Base-by-base conservation (phyloP, 192 early-diverging fungal genomes). In the Diversispora epigaea region DNA sequence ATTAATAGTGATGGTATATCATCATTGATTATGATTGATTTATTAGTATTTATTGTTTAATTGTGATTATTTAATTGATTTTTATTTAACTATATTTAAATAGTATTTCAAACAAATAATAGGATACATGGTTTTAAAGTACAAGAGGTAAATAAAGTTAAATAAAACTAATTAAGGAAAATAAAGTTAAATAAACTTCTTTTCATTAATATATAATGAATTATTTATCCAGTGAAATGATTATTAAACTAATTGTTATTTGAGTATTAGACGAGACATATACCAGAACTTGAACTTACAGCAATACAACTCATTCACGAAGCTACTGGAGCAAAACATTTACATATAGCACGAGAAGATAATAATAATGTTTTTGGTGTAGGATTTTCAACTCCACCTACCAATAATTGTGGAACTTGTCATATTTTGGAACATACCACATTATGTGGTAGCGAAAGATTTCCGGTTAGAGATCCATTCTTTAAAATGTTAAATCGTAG, bases 401-500 rank as follows among this genome's bases (percentile, higher is more conserved):
- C 70, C 7, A 91, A 95, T 78, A 91, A 87, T 75, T 91, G 94
- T 19, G 96, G 96, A 4, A 91, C 97, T 7, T 89, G 95, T 61
- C 96, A 98, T 77, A 97, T 98, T 78, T 86, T 98, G 64, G 94
- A 97, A 82, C 96, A 98, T 79, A 96, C 94, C 3, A 93, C 96
- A 17, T 86, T 98, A 47, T 98, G 96, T 71, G 96, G 96, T 8
- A 93, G 91, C 65, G 76, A 87, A 64, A 82, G 84, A 65, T 98
- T 91, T 74, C 96, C 95, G n/a, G 93, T 98, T 32, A 84, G 95
- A 14, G 96, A 98, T 78, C 96, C 96, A n/a, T 98, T 98, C 75
- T 97, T 98, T 85, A 98, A 98, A 80, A 98, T 98, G 96, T 83
- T 96, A 43, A 97, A 95, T 73, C 88, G 96, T 19, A 93, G 91